Evolutionary conservation across 1,284 basidiomycete genomes (phyloP).

Genomic region (Chiua sp.): DNA sequence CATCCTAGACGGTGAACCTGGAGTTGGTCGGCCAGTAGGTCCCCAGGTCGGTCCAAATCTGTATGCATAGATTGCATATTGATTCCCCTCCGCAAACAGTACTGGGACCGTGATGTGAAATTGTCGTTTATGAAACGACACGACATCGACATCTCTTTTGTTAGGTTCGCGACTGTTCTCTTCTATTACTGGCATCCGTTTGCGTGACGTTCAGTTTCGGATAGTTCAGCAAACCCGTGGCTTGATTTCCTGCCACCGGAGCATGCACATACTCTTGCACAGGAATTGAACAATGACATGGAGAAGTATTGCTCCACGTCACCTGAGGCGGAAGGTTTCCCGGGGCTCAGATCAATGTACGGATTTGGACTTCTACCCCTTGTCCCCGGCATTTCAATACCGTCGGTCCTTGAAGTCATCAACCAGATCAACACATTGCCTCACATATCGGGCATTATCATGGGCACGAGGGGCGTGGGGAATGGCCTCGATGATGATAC

Average conservation of each 20-base stretch:
- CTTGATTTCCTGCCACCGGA: constrained; percentile 78
- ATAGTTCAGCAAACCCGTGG: constrained; percentile 86
- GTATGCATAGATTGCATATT: constrained; percentile 25
- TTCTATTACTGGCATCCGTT: constrained; percentile 4
- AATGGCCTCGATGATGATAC: constrained; percentile 79
- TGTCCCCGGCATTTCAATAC: constrained; percentile 63
- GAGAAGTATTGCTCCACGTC: constrained; percentile 77
- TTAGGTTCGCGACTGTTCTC: constrained; percentile 45
- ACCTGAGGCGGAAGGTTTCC: constrained; percentile 42
- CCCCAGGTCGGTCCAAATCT: constrained; percentile 49
- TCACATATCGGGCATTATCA: constrained; percentile 79
- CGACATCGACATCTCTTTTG: constrained; percentile 61
- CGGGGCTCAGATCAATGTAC: constrained; percentile 66
- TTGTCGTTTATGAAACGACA: constrained; percentile 68
- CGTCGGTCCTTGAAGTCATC: constrained; percentile 64
- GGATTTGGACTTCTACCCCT: constrained; percentile 88
- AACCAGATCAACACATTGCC: constrained; percentile 67
- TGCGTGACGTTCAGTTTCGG: constrained; percentile 12
- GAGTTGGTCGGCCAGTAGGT: constrained; percentile 72
- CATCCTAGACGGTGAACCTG: constrained; percentile 79
- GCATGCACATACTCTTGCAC: constrained; percentile 70
- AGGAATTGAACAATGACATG: constrained; percentile 75
- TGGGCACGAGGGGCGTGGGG: constrained; percentile 81
- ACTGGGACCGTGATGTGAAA: constrained; percentile 81
- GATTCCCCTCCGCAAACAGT: constrained; percentile 52